Base-by-base conservation (phyloP, 768 basidiomycete genomes). In the Leccinum truebloodii region DNA sequence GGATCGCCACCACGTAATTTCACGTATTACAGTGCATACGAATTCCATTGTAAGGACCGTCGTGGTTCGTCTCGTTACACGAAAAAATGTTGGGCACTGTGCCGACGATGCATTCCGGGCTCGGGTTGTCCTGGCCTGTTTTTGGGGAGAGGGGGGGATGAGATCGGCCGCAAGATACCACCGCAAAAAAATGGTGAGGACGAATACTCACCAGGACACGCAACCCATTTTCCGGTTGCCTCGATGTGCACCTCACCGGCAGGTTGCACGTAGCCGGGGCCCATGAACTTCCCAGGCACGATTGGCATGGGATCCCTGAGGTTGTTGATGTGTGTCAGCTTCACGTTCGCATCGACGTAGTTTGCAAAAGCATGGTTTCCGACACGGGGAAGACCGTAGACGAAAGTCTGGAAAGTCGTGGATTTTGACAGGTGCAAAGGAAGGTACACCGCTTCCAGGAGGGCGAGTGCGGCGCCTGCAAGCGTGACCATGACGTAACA, bases 361-460 rank as follows among this genome's bases (percentile, higher is more conserved):
- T 85, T 65, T 1, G 85, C 86, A 62, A 87, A 88, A 0, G 74
- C 81, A 67, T 81, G 76, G 68, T 87, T 87, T 28, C 86, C 85
- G 3, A 76, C 76, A 8, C 77, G 69, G 9, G 77, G 78, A 24
- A 75, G 63, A n/a, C 75, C 78, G 48, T 74, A 78, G 9, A 59
- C 26, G 49, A 75, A 50, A 3, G 69, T 68, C 34, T 58, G 54
- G 68, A 78, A 65, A 3, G 66, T 64, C 3, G 70, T 75, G 41
- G 61, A 62, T 0, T 63, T 24, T 10, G 76, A 73, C 14, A 78
- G 69, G 46, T 72, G 67, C 10, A 76, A 65, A 2, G 69, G 75
- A 2, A 79, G 74, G 64, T 69, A 78, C 5, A 77, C 70, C 1
- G 76, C 65, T 52, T 79, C 76, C 4, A 78, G 66, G 6, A 75